Base-by-base conservation (phyloP, 2,329 filamentous ascomycete genomes). In the Cladosporium cucumerinum region DNA sequence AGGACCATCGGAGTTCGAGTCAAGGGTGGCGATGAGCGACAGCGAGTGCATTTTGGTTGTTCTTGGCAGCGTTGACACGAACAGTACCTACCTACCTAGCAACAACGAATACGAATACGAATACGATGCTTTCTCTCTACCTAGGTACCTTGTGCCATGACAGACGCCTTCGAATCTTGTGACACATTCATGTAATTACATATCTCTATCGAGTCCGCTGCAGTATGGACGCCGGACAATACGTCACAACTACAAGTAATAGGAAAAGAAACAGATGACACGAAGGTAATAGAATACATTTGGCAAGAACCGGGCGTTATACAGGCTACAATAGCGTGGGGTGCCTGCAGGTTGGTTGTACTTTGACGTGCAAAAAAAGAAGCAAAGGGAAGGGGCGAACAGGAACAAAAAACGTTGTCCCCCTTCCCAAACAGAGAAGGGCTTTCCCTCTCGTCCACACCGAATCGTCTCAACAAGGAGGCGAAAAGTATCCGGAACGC, bases 1-100 rank as follows among this genome's bases (percentile, higher is more conserved):
- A 82, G 65, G 74, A 75, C 65, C 70, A 74, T 68, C 66, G 73
- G 39, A 75, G 73, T 66, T 72, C 70, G 8, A 75, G 73, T 67
- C 72, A 72, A 64, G 65, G 64, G 36, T 76, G 73, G 73, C 70
- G 74, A 62, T 75, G 64, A 55, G 48, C 25, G 36, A 52, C 25
- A 28, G 48, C 23, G 48, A 16, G 23, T 28, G 48, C 21, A 26
- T 51, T n/a, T 51, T 8, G 3, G 12, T 14, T 52, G 26, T 14
- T 51, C 16, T 16, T 16, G 36, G 14, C n/a, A 46, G 39, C 39
- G 48, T 52, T 52, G 8, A 18, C 2, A 46, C n/a, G 39, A 46
- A 46, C 39, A 43, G 36, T 43, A 39, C 18, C 14, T 23, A 3
- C 7, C 32, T 26, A 26, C 48, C 48, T 26, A 28, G 48, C 48